Base-by-base conservation (phyloP, 1,284 basidiomycete genomes). In the Tremellales sp. region DNA sequence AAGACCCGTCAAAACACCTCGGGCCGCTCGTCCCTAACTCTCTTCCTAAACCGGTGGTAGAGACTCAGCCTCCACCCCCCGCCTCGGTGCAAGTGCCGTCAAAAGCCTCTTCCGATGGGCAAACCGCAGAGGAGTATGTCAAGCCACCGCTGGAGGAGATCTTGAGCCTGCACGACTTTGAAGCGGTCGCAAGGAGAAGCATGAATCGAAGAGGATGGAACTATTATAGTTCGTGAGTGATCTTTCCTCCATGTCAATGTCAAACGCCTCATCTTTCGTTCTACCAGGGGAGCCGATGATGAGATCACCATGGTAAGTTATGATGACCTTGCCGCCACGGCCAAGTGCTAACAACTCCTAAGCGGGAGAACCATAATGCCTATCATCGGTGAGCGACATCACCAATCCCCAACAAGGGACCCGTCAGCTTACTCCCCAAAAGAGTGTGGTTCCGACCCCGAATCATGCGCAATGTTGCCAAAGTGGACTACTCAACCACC, bases 401-500 rank as follows among this genome's bases (percentile, higher is more conserved):
- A 35, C 37, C 19, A 12, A 7, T 19, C 2, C 16, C 16, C 3
- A n/a, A 3, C 26, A 22, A 21, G 16, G 24, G 22, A 22, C 28
- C n/a, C 8, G 5, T 34, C 29, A 22, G 16, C 45, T 45, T 5
- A 51, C 22, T 7, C 7, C 19, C 7, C 16, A 27, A 4, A 57
- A 86, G 87, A 46, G 79, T 97, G 58, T 97, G 92, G 91, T 95
- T 97, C 77, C 80, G 92, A 14, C 92, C 92, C 10, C 81, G 90
- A 13, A 78, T 97, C 34, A 75, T 97, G 8, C 80, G 89, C 21
- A 81, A 95, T 61, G 90, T 97, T 29, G 55, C 57, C 26, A 76
- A 77, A 3, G 83, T 95, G 13, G 86, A 95, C 69, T 92, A 79
- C 75, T 84, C 82, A 18, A 87, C 86, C n/a, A 81, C 72, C 8